phyloP scores from a whole-genome alignment of 73 alveolate species.

The Uronychia setigera region DNA sequence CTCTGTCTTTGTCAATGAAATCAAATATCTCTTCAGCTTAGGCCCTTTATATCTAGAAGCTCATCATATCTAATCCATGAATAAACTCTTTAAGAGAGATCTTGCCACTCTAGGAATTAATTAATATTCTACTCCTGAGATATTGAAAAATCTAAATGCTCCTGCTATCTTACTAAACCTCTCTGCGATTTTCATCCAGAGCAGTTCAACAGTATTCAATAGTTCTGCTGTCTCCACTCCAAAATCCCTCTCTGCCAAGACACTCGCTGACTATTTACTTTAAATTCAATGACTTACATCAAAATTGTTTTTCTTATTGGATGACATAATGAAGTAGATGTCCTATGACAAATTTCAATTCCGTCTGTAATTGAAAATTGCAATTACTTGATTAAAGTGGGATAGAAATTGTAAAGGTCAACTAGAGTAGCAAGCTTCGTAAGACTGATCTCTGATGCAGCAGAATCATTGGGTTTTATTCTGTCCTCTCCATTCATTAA shows the following conservation, averaged over 20 bases:
- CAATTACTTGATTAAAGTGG: background rate
- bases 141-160: constrained; percentile 22
- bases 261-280: too few relatives aligned
- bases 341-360: background rate
- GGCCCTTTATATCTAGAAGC: constrained; percentile 1
- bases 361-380: background rate
- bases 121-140: background rate
- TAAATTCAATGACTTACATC: too few relatives aligned
- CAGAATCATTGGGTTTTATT: too few relatives aligned
- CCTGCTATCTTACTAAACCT: constrained; percentile 8
- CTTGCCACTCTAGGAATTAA: background rate
- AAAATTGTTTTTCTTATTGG: background rate
- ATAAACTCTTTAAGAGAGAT: constrained; percentile 28
- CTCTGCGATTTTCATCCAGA: constrained; percentile 27
- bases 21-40: constrained; percentile 7
- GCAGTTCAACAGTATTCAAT: constrained; percentile 1
- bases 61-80: constrained; percentile 17
- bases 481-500: too few relatives aligned
- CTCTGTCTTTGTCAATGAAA: constrained; percentile 13
- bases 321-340: background rate
- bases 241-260: background rate
- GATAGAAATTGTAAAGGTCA: background rate
- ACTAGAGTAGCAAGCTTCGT: background rate
- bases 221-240: background rate
- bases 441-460: too few relatives aligned